Evolutionary conservation across 805 yeast species (phyloP).

Genomic region (Brettanomyces sp.): DNA sequence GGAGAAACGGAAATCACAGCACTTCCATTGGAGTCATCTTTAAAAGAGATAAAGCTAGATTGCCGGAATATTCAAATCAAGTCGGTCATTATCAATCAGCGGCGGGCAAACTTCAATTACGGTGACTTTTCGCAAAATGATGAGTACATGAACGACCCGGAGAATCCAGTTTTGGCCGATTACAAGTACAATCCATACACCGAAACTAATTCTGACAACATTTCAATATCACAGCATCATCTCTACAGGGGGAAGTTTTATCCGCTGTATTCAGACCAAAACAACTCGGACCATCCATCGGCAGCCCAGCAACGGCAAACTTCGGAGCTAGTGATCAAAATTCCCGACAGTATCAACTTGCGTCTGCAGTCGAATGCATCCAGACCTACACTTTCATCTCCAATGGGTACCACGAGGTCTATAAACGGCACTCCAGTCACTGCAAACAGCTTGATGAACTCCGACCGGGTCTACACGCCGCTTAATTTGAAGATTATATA

Average conservation of each 20-base stretch:
- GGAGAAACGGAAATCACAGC: conserved; percentile 83
- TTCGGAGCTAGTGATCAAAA: conserved; percentile 52
- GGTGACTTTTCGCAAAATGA: conserved; percentile 38
- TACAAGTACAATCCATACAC: conserved; percentile 21
- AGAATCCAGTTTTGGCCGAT: conserved; percentile 23
- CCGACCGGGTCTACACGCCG: conserved; percentile 59
- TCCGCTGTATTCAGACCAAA: conserved; percentile 41
- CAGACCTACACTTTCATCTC: conserved; percentile 17
- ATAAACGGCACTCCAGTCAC: conserved; percentile 18
- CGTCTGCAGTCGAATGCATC: conserved; percentile 38
- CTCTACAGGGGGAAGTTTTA: conserved; percentile 42
- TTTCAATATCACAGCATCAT: conserved; percentile 49
- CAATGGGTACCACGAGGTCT: conserved; percentile 26
- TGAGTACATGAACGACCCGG: conserved; percentile 24
- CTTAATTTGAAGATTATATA: conserved; percentile 63
- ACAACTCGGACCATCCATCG: conserved; percentile 21
- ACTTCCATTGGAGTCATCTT: conserved; percentile 53
- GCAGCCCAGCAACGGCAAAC: conserved; percentile 30
- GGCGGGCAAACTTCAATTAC: conserved; percentile 45
- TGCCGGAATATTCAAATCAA: conserved; percentile 66
- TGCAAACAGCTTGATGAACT: conserved; percentile 21
- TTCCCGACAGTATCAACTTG: conserved; percentile 61
- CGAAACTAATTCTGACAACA: conserved; percentile 33
- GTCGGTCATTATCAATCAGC: conserved; percentile 55
- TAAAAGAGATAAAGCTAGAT: conserved; percentile 61